Conservation (phyloP, 805 yeast genomes). For the Pichia cabralensis region DNA sequence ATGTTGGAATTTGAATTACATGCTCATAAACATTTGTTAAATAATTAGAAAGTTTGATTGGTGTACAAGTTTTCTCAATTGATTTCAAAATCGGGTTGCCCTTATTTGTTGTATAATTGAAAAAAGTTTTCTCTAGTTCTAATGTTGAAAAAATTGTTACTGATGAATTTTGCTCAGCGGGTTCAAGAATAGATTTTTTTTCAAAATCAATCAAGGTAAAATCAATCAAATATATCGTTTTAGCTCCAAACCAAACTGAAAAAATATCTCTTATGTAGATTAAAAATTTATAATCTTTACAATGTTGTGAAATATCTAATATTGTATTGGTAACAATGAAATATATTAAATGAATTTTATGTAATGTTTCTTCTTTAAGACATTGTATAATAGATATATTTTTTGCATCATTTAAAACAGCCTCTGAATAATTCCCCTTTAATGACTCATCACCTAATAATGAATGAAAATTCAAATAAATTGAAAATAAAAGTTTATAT, state of each 20-base stretch:
- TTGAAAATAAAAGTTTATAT: not conserved
- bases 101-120: too few relatives aligned
- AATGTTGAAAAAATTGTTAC: not conserved
- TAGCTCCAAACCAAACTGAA: slow-evolving; percentile 4
- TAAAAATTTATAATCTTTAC: slow-evolving; percentile 3
- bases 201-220: too few relatives aligned
- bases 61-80: not conserved
- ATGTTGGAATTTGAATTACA: not conserved
- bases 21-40: slow-evolving; percentile 4
- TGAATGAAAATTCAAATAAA: not conserved
- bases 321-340: not conserved
- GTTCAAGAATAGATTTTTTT: too few relatives aligned
- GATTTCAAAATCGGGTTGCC: not conserved
- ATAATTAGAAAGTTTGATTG: slow-evolving; percentile 1
- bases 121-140: not conserved
- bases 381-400: slow-evolving; percentile 1
- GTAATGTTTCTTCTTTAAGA: not conserved
- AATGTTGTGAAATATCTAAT: not conserved
- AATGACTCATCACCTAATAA: not conserved
- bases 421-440: not conserved
- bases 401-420: not conserved
- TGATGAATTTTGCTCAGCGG: not conserved
- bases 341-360: slow-evolving; percentile 1
- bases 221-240: slow-evolving; percentile 1
- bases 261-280: slow-evolving; percentile 4